Percentiles rank a stretch among this genome's conserved stretches.
These are phyloP conservation scores for Pleodorina starrii DNA, from an alignment of 139 green algal species.

Conservation along the genomic window DNA sequence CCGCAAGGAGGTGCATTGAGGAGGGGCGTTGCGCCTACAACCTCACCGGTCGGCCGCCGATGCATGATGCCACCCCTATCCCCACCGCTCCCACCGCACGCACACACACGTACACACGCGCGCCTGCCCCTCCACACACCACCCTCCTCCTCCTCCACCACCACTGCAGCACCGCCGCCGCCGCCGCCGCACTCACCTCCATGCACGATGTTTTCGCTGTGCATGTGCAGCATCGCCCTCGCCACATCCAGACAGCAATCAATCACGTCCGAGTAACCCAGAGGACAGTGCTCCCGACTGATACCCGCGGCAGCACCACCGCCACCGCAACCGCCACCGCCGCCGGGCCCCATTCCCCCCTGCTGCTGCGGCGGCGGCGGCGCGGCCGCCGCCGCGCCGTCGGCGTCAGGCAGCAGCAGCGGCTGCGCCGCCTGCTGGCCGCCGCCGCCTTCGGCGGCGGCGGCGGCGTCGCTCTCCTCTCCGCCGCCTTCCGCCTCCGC, in stretches of 20 bases:
- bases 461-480: background rate
- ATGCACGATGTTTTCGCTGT: conserved; percentile 68
- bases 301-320: background rate
- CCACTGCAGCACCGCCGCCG: background rate
- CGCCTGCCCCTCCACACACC: too few species aligned
- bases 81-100: too few species aligned
- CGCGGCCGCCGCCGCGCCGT: background rate
- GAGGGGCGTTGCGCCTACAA: too few species aligned
- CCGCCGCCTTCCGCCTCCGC: background rate
- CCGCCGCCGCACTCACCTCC: background rate
- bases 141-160: background rate
- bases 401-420: background rate
- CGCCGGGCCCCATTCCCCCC: background rate
- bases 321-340: background rate
- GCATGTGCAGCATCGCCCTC: conserved; percentile 65
- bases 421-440: background rate
- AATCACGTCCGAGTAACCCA: conserved; percentile 46
- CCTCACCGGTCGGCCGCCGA: too few species aligned
- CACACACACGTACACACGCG: too few species aligned
- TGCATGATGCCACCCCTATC: too few species aligned
- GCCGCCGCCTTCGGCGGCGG: background rate
- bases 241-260: conserved; percentile 60
- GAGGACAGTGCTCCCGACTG: background rate
- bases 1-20: too few species aligned
- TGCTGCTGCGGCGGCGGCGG: background rate